Conservation (phyloP, 345 rosid genomes). For the Pistacia integerrima region DNA sequence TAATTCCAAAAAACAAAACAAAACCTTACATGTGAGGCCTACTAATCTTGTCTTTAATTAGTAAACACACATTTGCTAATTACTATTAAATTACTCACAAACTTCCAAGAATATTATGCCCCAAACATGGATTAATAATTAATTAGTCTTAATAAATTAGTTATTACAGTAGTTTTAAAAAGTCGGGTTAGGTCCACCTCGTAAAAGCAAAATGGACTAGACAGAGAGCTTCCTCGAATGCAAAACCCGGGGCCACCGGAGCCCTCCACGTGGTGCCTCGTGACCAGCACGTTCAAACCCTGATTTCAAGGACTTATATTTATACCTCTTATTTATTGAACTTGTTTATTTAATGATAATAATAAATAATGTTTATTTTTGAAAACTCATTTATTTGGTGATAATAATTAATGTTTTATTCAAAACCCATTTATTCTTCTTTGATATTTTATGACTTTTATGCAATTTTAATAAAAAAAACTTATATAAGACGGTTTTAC, state of each 20-base stretch:
- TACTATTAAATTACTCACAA: conserved; percentile 11
- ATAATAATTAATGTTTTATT: too few species aligned
- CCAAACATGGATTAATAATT: neutral
- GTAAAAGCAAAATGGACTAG: neutral
- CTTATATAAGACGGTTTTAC: too few species aligned
- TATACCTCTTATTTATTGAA: too few species aligned
- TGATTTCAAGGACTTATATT: conserved; percentile 26
- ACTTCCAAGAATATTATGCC: conserved; percentile 6
- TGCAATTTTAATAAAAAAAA: too few species aligned
- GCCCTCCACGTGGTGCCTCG: conserved; percentile 52
- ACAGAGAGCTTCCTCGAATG: neutral
- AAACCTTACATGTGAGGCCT: conserved; percentile 1
- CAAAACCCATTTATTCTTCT: too few species aligned
- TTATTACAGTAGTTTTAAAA: conserved; percentile 17
- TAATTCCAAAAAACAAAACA: neutral
- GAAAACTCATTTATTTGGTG: too few species aligned
- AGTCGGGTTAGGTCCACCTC: conserved; percentile 22
- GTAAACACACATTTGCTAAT: neutral
- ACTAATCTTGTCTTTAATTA: neutral
- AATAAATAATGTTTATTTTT: too few species aligned
- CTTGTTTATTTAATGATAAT: too few species aligned
- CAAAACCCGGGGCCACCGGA: conserved; percentile 36
- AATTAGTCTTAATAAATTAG: neutral
- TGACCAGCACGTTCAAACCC: conserved; percentile 46
- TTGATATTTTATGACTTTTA: too few species aligned